Evolutionary conservation across 805 yeast species (phyloP).

Genomic region (Blastobotrys peoriensis): DNA sequence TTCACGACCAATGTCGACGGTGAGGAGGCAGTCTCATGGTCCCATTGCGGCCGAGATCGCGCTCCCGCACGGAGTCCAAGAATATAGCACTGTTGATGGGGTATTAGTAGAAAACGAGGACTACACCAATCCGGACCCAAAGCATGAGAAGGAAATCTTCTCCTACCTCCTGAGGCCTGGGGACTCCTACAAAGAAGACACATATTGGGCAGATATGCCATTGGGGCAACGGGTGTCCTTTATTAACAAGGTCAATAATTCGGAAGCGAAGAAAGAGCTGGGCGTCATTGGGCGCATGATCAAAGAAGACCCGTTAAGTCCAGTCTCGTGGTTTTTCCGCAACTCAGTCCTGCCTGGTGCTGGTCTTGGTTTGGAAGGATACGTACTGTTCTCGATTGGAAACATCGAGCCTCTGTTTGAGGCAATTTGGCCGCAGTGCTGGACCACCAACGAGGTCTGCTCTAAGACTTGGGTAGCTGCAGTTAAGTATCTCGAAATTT

Average conservation of each 20-base stretch:
- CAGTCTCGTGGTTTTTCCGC: slow-evolving; percentile 31
- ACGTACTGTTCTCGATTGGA: slow-evolving; percentile 34
- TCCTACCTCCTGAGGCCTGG: slow-evolving; percentile 30
- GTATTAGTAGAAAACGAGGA: slow-evolving; percentile 23
- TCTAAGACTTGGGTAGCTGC: slow-evolving; percentile 31
- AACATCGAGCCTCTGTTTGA: slow-evolving; percentile 28
- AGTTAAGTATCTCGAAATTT: slow-evolving; percentile 31
- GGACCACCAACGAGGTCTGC: slow-evolving; percentile 27
- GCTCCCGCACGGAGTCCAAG: slow-evolving; percentile 33
- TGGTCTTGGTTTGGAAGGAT: slow-evolving; percentile 35
- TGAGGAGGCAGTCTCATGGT: slow-evolving; percentile 21
- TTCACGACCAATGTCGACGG: too few relatives aligned
- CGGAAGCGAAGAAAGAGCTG: slow-evolving; percentile 28
- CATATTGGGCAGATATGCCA: slow-evolving; percentile 35
- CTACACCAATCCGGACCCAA: slow-evolving; percentile 19
- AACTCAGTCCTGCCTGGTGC: slow-evolving; percentile 34
- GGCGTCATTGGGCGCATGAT: slow-evolving; percentile 22
- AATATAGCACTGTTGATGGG: slow-evolving; percentile 27
- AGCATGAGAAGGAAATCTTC: slow-evolving; percentile 32
- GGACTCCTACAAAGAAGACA: slow-evolving; percentile 28
- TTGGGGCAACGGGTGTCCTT: slow-evolving; percentile 23
- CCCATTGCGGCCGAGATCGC: slow-evolving; percentile 33
- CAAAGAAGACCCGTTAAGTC: slow-evolving; percentile 30
- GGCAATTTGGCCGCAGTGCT: slow-evolving; percentile 35
- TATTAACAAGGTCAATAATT: slow-evolving; percentile 24